Evolutionary conservation across 768 basidiomycete genomes (phyloP).

Genomic region (Mycena pura): DNA sequence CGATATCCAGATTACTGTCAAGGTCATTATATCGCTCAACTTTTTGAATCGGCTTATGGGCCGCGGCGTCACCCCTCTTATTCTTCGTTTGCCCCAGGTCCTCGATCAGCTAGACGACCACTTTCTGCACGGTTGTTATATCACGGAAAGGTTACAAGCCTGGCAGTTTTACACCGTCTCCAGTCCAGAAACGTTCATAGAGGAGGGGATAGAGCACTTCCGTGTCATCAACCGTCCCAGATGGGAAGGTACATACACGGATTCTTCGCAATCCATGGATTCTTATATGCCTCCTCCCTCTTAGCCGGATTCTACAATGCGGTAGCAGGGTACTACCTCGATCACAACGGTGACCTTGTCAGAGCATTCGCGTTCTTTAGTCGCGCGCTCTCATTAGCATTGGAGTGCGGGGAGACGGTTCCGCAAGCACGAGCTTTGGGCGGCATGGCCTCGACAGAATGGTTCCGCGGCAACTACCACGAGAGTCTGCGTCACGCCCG

Average conservation of each 20-base stretch:
- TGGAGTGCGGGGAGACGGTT: not conserved
- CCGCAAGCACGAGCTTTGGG: not conserved
- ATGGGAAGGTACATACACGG: not conserved
- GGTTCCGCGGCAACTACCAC: not conserved
- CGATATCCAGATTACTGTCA: not conserved
- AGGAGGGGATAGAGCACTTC: not conserved
- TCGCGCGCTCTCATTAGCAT: not conserved
- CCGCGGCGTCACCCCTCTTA: not conserved
- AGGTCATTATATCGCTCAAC: not conserved
- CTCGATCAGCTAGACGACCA: not conserved
- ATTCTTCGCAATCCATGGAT: not conserved
- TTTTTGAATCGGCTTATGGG: not conserved
- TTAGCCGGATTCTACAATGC: constrained; percentile 1
- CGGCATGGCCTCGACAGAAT: not conserved
- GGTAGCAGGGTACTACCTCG: not conserved
- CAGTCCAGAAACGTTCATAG: not conserved
- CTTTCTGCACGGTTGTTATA: not conserved
- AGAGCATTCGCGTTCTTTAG: not conserved
- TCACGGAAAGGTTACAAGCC: not conserved
- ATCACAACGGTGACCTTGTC: not conserved
- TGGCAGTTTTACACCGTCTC: not conserved
- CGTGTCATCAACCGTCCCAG: not conserved
- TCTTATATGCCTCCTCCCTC: no score
- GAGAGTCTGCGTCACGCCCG: not conserved
- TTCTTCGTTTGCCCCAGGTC: not conserved